phyloP scores from a whole-genome alignment of 306 rosid genomes.

The Quercus mongolica region DNA sequence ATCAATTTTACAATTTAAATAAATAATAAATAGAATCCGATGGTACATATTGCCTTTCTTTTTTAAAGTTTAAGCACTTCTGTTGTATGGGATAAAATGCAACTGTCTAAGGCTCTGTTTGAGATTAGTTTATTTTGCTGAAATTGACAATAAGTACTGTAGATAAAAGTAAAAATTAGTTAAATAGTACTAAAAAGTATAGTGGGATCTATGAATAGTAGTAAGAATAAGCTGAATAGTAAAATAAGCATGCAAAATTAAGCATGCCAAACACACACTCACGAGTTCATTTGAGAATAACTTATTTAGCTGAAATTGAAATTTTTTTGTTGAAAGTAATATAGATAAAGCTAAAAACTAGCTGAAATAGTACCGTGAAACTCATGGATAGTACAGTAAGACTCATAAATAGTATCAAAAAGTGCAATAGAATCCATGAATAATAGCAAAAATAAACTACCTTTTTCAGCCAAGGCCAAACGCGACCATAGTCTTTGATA shows the following conservation, averaged over 20 bases:
- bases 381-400: accelerated
- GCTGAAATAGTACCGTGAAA: accelerated
- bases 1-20: too few species aligned
- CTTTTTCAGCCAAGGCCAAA: neutral
- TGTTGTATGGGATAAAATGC: neutral
- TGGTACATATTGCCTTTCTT: neutral
- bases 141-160: accelerated
- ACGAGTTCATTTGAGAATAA: too few species aligned
- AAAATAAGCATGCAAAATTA: too few species aligned
- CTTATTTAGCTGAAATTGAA: too few species aligned
- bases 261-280: too few species aligned
- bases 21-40: neutral
- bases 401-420: accelerated
- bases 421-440: accelerated
- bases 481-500: accelerated
- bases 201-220: accelerated
- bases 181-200: accelerated
- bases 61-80: neutral
- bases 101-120: too few species aligned
- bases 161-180: accelerated
- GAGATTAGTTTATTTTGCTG: accelerated
- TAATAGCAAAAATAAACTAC: neutral
- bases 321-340: accelerated
- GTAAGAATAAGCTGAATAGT: too few species aligned
- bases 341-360: too few species aligned